These are phyloP conservation scores for Talaromyces sp. DNA, from an alignment of 2,329 filamentous ascomycete species.

Conservation along the genomic window DNA sequence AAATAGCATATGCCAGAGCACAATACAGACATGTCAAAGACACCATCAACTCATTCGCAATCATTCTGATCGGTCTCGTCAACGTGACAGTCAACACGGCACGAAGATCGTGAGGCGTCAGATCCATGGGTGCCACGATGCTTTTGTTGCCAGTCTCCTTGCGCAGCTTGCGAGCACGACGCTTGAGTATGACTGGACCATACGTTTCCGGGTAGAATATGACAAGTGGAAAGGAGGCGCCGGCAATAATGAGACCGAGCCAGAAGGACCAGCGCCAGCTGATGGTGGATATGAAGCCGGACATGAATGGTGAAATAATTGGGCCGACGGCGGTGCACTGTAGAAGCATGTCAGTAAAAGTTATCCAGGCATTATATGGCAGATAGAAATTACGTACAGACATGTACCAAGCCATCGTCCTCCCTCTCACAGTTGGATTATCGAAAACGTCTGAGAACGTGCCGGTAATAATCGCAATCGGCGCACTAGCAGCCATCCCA, in stretches of 20 bases:
- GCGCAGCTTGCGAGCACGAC: conserved; percentile 56
- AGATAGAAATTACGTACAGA: conserved; percentile 26
- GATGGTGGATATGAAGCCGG: conserved; percentile 43
- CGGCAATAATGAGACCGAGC: conserved; percentile 66
- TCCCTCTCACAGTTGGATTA: conserved; percentile 43
- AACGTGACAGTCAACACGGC: conserved; percentile 58
- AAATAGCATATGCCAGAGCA: conserved; percentile 64
- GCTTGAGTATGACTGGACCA: conserved; percentile 56
- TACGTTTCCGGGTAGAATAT: conserved; percentile 63
- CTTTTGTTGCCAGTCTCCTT: conserved; percentile 53
- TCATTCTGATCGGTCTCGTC: conserved; percentile 68
- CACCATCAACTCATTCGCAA: conserved; percentile 67
- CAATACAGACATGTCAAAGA: conserved; percentile 66
- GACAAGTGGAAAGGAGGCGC: conserved; percentile 55
- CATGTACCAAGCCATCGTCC: conserved; percentile 43
- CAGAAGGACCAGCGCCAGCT: conserved; percentile 51
- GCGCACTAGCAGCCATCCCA: conserved; percentile 44
- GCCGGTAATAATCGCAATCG: conserved; percentile 45
- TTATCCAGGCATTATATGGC: background rate
- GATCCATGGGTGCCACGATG: conserved; percentile 60
- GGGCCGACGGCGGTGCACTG: conserved; percentile 42
- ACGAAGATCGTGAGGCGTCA: conserved; percentile 52
- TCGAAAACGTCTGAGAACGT: conserved; percentile 47
- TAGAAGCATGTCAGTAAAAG: background rate
- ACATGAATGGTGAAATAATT: conserved; percentile 43